Percentiles rank a stretch among this genome's conserved stretches.
Conservation (phyloP, 108 stramenopile species). For the Chaetoceros muelleri region DNA sequence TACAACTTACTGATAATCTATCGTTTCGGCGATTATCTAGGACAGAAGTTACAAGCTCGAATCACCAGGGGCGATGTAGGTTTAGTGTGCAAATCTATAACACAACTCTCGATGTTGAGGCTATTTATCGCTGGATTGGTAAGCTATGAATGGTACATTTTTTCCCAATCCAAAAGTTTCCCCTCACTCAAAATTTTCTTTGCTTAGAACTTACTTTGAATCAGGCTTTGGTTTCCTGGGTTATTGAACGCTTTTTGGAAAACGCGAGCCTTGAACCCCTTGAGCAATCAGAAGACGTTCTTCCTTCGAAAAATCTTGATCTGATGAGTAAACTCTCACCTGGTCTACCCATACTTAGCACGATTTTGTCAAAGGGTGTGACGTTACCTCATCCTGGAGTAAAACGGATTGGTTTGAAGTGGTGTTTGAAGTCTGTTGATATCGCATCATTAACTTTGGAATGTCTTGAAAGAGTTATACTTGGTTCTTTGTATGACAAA, state of each 20-base stretch:
- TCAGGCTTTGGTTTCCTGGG: constrained; percentile 56
- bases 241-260: constrained; percentile 46
- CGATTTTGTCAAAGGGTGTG: constrained; percentile 25
- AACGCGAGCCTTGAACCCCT: background rate
- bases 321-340: constrained; percentile 17
- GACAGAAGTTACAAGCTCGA: constrained; percentile 3
- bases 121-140: constrained; percentile 44
- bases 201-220: constrained; percentile 37
- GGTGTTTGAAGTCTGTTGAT: constrained; percentile 29
- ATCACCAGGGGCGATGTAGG: constrained; percentile 13
- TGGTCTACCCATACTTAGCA: constrained; percentile 31
- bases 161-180: background rate
- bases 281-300: too few relatives aligned
- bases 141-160: background rate
- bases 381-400: constrained; percentile 61
- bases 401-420: constrained; percentile 12
- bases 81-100: constrained; percentile 40
- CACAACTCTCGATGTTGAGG: constrained; percentile 45
- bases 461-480: constrained; percentile 24
- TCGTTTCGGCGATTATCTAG: background rate
- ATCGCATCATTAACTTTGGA: constrained; percentile 47
- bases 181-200: background rate
- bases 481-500: constrained; percentile 14
- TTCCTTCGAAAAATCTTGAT: background rate
- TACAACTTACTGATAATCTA: constrained; percentile 10